Percentiles rank a stretch among this genome's conserved stretches.
Conservation (phyloP, 345 rosid genomes). For the Hibiscus mutabilis region DNA sequence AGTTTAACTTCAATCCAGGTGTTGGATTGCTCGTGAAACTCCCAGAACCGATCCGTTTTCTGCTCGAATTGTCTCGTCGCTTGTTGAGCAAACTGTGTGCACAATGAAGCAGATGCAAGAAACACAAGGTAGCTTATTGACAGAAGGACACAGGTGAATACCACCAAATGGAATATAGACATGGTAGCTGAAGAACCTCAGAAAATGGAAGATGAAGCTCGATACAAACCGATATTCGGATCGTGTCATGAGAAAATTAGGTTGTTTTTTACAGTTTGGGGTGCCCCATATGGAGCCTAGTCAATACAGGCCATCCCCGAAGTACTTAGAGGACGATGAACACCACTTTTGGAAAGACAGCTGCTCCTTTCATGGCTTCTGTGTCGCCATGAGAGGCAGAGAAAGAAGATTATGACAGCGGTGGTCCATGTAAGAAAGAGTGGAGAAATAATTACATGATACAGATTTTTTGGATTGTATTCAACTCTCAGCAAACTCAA, state of each 20-base stretch:
- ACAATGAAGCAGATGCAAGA: constrained; percentile 27
- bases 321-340: background rate
- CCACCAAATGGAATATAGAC: constrained; percentile 26
- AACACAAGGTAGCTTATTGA: constrained; percentile 15
- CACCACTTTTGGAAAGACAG: constrained; percentile 1
- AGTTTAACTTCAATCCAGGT: constrained; percentile 52
- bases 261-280: constrained; percentile 11
- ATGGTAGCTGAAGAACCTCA: constrained; percentile 16
- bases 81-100: constrained; percentile 23
- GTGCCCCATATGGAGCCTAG: constrained; percentile 23
- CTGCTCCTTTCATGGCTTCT: constrained; percentile 17
- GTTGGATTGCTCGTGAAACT: constrained; percentile 46
- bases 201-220: constrained; percentile 8
- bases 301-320: background rate
- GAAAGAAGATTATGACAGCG: background rate
- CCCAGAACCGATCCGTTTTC: constrained; percentile 60
- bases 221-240: constrained; percentile 18
- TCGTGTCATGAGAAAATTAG: constrained; percentile 19
- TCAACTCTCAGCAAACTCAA: constrained; percentile 13
- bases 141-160: constrained; percentile 25
- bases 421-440: constrained; percentile 18
- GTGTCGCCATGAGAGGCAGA: constrained; percentile 5
- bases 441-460: background rate
- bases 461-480: background rate
- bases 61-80: constrained; percentile 35